These are phyloP conservation scores for Pezicula radicicola DNA, from an alignment of 2,329 filamentous ascomycete species.

Conservation along the genomic window DNA sequence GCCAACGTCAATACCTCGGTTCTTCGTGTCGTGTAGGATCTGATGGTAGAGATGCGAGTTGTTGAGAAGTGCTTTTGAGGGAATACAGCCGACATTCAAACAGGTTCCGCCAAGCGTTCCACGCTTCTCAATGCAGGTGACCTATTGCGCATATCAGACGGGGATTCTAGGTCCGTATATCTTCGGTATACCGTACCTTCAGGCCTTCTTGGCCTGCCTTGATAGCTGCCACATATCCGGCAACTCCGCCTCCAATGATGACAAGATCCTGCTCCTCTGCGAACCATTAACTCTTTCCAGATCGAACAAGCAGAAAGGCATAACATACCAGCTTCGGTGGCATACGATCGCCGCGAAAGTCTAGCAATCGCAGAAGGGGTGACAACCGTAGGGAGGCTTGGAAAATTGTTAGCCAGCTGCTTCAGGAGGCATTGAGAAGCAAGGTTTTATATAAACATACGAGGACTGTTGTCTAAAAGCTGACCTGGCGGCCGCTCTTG, in stretches of 20 bases:
- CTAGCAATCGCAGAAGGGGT: slow-evolving; percentile 42
- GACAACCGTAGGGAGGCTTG: slow-evolving; percentile 48
- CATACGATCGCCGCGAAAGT: slow-evolving; percentile 59
- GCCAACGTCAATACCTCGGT: slow-evolving; percentile 94
- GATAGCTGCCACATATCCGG: slow-evolving; percentile 97
- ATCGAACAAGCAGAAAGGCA: slow-evolving; percentile 40
- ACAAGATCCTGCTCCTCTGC: slow-evolving; percentile 94
- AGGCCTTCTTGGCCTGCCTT: slow-evolving; percentile 97
- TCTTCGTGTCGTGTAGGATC: slow-evolving; percentile 94
- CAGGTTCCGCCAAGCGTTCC: slow-evolving; percentile 93
- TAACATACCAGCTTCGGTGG: slow-evolving; percentile 39
- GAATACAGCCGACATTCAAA: slow-evolving; percentile 98
- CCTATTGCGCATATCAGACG: slow-evolving; percentile 47
- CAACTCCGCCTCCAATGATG: slow-evolving; percentile 96
- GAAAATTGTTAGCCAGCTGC: slow-evolving; percentile 15
- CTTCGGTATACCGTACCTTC: slow-evolving; percentile 60
- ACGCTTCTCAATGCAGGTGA: slow-evolving; percentile 97
- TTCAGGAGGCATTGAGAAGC: slow-evolving; percentile 8
- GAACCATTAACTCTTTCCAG: slow-evolving; percentile 50
- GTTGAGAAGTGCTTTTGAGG: slow-evolving; percentile 98
- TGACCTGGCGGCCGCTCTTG: slow-evolving; percentile 54
- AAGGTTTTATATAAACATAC: slow-evolving; percentile 35
- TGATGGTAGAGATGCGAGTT: slow-evolving; percentile 98
- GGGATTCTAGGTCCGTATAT: neutral
- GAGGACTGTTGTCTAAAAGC: slow-evolving; percentile 49